These are phyloP conservation scores for Neofusicoccum ribis DNA, from an alignment of 2,329 filamentous ascomycete species.

Conservation along the genomic window DNA sequence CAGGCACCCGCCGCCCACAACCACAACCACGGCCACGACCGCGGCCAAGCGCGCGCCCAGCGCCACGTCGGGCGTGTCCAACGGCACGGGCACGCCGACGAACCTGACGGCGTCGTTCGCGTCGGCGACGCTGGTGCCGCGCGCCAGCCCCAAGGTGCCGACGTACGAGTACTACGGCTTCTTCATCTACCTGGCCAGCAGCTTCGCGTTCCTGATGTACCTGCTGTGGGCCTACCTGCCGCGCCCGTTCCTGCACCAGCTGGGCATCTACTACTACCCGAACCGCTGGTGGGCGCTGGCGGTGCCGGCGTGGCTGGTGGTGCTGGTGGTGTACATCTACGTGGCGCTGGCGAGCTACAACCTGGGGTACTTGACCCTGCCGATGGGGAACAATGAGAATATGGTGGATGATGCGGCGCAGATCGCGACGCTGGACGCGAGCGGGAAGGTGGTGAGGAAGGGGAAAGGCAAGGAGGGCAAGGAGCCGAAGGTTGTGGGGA, in stretches of 20 bases:
- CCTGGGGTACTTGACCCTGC: conserved; percentile 80
- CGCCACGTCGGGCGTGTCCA: conserved; percentile 13
- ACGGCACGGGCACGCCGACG: conserved; percentile 43
- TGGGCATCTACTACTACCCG: conserved; percentile 96
- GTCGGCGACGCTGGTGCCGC: conserved; percentile 69
- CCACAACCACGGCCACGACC: background rate
- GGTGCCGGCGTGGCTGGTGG: conserved; percentile 85
- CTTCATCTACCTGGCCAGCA: conserved; percentile 89
- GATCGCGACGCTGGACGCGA: conserved; percentile 73
- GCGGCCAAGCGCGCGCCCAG: conserved; percentile 24
- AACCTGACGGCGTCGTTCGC: conserved; percentile 60
- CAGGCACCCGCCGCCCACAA: background rate
- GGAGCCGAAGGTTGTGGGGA: conserved; percentile 42
- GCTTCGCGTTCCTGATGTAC: conserved; percentile 73
- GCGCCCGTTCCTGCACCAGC: conserved; percentile 83
- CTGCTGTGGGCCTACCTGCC: conserved; percentile 87
- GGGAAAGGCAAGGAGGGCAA: conserved; percentile 32
- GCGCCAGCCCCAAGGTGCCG: conserved; percentile 89
- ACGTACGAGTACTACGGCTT: conserved; percentile 99
- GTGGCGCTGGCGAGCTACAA: conserved; percentile 91
- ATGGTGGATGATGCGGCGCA: conserved; percentile 88
- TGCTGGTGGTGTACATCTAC: conserved; percentile 88
- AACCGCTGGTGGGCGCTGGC: conserved; percentile 98
- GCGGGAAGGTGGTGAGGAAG: conserved; percentile 53
- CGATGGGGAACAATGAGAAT: conserved; percentile 77